Evolutionary conservation across 1,139 yeast species (phyloP), one percentile per base, ranked within the genome.

Genomic region (Nakaseomyces glabratus): DNA sequence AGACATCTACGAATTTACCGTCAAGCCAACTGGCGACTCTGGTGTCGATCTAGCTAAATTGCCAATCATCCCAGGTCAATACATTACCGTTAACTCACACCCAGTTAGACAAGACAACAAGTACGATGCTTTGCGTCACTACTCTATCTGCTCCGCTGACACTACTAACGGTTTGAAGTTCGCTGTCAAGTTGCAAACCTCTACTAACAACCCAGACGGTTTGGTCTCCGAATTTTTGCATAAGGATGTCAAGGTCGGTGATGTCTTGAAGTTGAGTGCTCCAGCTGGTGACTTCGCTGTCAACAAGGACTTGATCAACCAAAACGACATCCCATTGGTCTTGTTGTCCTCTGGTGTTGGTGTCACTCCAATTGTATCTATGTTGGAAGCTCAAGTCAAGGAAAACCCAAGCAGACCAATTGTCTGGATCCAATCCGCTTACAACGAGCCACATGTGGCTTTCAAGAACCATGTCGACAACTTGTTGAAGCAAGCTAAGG

Each of bases 261-360:
- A 71, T 39, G 45, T 41, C 3, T 42, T 78, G 6, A 62, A 63
- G 34, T 65, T 77, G 22, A 64, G 76, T 35, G 72, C 82, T 10
- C 86, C 86, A 28, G 63, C 65, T 17, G 86, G 85, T 26, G 68
- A 66, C 36, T 69, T 76, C 45, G 58, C 51, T 2, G 63, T 68
- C 48, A 48, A 59, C 31, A 40, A 43, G 35, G 44, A 29, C 3
- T 44, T 45, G 33, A 40, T 37, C 24, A 36, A 37, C 25, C 52
- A 38, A 39, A 42, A 36, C 15, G 59, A 60, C 14, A 43, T 50
- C 14, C 66, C 68, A 17, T 60, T 69, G 15, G 61, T 72, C 3
- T 55, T 76, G 28, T 55, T 74, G 35, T 68, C 73, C 19, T 81
- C 77, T 35, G 86, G 85, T 36, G 75, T 76, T 44, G 86, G 85